Evolutionary conservation across 331 rosid species (phyloP).

Genomic region (Spiraea crenata): DNA sequence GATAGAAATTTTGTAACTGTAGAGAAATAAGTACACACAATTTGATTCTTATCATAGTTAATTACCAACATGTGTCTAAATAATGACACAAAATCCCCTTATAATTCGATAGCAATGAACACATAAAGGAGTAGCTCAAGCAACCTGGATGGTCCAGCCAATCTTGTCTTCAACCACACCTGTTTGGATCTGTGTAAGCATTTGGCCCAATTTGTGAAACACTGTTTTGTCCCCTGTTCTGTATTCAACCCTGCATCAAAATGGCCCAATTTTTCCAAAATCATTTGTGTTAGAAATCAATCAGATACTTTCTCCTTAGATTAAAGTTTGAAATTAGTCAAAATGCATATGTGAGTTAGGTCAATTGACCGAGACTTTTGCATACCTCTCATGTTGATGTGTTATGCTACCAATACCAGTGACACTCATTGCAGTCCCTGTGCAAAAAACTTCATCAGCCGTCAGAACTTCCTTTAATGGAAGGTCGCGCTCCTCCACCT

Average conservation of each 20-base stretch:
- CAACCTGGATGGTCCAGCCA: constrained; percentile 41
- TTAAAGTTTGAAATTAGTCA: too few species aligned
- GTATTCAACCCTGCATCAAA: constrained; percentile 37
- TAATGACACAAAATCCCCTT: too few species aligned
- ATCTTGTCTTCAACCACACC: constrained; percentile 52
- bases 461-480: constrained; percentile 37
- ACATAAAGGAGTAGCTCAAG: constrained; percentile 6
- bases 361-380: too few species aligned
- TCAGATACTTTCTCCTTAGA: too few species aligned
- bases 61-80: too few species aligned
- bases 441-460: constrained; percentile 54
- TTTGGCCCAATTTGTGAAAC: constrained; percentile 32
- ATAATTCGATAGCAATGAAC: too few species aligned
- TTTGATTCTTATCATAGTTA: too few species aligned
- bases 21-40: too few species aligned
- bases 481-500: constrained; percentile 45
- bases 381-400: constrained; percentile 21
- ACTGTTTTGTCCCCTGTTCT: constrained; percentile 45
- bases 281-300: too few species aligned
- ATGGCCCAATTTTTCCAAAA: too few species aligned
- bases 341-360: too few species aligned
- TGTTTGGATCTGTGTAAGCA: constrained; percentile 47
- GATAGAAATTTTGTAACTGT: too few species aligned
- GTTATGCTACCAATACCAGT: constrained; percentile 18
- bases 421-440: constrained; percentile 51